A percentile compares a stretch with the other conserved stretches of the same genome.
Conservation (phyloP, 1,139 yeast genomes). For the Pichia sp. region DNA sequence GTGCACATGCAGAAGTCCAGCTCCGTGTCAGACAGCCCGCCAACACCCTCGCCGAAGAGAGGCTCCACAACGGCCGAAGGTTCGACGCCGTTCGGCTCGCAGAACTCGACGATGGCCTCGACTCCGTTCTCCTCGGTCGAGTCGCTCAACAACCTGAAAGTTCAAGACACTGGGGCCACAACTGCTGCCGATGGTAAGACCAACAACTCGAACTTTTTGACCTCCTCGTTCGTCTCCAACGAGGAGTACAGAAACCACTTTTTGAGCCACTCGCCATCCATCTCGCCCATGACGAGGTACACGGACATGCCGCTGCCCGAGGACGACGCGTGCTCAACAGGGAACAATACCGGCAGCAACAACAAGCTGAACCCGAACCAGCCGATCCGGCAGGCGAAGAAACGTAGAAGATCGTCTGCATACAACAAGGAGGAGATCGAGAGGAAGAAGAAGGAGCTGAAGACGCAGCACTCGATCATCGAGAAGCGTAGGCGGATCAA, state of each 20-base stretch:
- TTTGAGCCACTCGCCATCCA: conserved; percentile 29
- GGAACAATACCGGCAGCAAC: neutral
- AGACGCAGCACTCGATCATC: conserved; percentile 68
- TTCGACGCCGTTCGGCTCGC: neutral
- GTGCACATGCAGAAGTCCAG: conserved; percentile 51
- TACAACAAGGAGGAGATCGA: conserved; percentile 51
- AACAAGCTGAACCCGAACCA: conserved; percentile 5
- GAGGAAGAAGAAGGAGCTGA: conserved; percentile 52
- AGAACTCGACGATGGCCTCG: neutral
- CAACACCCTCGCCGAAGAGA: neutral
- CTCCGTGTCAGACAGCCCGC: conserved; percentile 6
- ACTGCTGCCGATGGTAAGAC: no score
- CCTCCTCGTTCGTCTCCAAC: conserved; percentile 29
- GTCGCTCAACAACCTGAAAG: neutral
- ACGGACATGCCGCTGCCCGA: conserved; percentile 7
- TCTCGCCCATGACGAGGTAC: conserved; percentile 37
- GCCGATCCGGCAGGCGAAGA: conserved; percentile 9
- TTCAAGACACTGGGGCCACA: no score
- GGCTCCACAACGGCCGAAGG: neutral
- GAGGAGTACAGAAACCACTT: conserved; percentile 25
- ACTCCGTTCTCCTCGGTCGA: neutral
- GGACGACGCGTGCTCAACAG: neutral
- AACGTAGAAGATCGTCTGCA: conserved; percentile 41
- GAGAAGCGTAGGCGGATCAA: conserved; percentile 76
- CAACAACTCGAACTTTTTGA: conserved; percentile 26